Evolutionary conservation across 2,329 filamentous ascomycete genomes (phyloP), one percentile per base, ranked within the genome.

Genomic region (Zymoseptoria tritici): DNA sequence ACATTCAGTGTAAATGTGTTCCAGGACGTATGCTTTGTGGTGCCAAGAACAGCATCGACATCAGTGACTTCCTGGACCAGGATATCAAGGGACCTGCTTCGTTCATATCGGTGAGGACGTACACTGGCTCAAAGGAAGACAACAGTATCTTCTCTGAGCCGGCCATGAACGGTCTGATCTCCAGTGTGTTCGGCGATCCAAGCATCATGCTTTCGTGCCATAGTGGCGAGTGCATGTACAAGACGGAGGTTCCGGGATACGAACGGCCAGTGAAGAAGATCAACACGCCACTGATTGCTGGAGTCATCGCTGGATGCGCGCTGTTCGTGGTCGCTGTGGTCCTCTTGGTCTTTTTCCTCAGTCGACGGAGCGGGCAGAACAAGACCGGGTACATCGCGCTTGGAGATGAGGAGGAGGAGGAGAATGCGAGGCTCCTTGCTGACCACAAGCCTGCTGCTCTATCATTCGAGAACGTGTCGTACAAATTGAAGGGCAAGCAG

Each of bases 281-380:
- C 77, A 99, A 99, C 74, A 97, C 93, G 0, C 94, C 93, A 2
- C 81, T 99, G 54, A 99, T 99, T 67, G 93, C 95, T 9, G 88
- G 90, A 13, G 89, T 97, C 53, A 97, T 99, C 69, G 92, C 91
- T 22, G 88, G 85, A 6, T 89, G 86, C 69, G 88, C 89, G 0
- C 80, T 99, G 0, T 96, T 97, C 70, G 81, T 99, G 11, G 91
- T 96, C n/a, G 89, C 85, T 1, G 84, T 93, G 55, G 90, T 97
- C 54, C 77, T 97, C 16, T 71, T 85, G 1, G 85, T 91, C 20
- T 99, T 92, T 91, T 96, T 95, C 72, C 78, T 97, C 5, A 91
- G 91, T 7, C 85, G 91, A 61, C 85, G 91, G 67, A 85, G 83
- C 72, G 75, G 81, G 19, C 75, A 77, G 61, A 77, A 75, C 62